Percentiles rank a stretch among this genome's conserved stretches.
Conservation (phyloP, 1,284 basidiomycete species). For the Trichosporon ovoides region DNA sequence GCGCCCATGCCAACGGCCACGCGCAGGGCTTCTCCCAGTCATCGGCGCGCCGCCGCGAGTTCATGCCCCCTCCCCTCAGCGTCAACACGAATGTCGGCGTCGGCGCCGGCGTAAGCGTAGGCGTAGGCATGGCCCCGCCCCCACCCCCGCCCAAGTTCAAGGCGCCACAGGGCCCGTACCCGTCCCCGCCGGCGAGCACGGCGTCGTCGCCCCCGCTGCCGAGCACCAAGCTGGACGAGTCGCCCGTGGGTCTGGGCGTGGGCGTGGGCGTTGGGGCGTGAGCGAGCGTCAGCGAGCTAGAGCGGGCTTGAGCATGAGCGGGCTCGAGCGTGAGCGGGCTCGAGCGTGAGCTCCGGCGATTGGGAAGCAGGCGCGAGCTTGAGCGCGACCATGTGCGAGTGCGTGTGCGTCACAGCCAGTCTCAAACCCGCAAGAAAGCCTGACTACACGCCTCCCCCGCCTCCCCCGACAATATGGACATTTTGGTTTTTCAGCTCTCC, state of each 20-base stretch:
- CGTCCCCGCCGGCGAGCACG: conserved; percentile 40
- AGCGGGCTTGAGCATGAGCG: too few relatives aligned
- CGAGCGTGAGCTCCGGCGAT: too few relatives aligned
- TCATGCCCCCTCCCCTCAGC: conserved; percentile 5
- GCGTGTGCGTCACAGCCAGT: too few relatives aligned
- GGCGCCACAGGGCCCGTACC: conserved; percentile 25
- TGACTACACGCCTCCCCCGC: not conserved
- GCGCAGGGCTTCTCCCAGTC: not conserved
- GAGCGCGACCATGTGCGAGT: too few relatives aligned
- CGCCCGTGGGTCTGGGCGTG: not conserved
- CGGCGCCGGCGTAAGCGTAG: too few relatives aligned
- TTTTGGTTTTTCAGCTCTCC: not conserved
- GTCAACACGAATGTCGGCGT: too few relatives aligned
- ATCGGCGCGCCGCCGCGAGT: not conserved
- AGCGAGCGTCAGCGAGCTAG: not conserved
- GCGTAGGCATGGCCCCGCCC: too few relatives aligned
- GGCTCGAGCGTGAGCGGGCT: too few relatives aligned
- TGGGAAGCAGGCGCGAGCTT: too few relatives aligned
- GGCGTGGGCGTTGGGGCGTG: not conserved
- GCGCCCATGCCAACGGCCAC: not conserved
- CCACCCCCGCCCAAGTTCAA: conserved; percentile 16
- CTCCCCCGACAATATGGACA: not conserved
- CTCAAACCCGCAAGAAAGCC: not conserved
- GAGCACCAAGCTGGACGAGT: conserved; percentile 7
- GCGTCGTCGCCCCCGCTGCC: conserved; percentile 32